Evolutionary conservation across 148 eudicot species (phyloP).

Genomic region (Nepenthes gracilis): DNA sequence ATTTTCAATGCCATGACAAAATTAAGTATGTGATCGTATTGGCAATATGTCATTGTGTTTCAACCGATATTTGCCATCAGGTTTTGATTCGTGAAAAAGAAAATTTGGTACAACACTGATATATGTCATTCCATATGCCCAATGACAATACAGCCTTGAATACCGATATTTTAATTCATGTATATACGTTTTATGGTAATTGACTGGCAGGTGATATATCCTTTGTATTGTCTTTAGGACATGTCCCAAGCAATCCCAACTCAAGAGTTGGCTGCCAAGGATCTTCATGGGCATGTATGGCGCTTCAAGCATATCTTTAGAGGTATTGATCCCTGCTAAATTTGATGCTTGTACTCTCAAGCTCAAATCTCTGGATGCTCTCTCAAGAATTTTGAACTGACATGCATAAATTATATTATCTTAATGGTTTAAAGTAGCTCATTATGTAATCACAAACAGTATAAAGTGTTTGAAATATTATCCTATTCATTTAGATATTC

Average conservation of each 20-base stretch:
- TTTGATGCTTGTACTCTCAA: neutral
- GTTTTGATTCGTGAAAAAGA: too few species aligned
- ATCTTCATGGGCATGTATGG: constrained; percentile 87
- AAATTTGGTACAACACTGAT: too few species aligned
- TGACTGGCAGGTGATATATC: neutral
- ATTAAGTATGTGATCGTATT: too few species aligned
- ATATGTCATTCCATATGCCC: too few species aligned
- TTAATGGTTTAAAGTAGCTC: neutral
- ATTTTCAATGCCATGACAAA: too few species aligned
- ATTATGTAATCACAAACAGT: too few species aligned
- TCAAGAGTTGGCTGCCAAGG: constrained; percentile 76
- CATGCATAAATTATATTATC: neutral
- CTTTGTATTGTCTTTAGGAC: constrained; percentile 27
- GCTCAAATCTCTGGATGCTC: neutral
- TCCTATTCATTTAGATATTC: too few species aligned
- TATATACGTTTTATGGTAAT: neutral
- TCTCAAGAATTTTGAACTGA: neutral
- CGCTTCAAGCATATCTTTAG: constrained; percentile 93
- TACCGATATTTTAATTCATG: too few species aligned
- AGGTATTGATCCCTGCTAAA: constrained; percentile 32
- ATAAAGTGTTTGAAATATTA: too few species aligned
- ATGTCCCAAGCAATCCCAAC: constrained; percentile 76
- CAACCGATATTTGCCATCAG: too few species aligned
- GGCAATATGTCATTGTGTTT: too few species aligned
- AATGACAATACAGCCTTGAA: too few species aligned